These are phyloP conservation scores for Strobilomyces confusus DNA, from an alignment of 768 basidiomycete genomes.

Conservation along the genomic window DNA sequence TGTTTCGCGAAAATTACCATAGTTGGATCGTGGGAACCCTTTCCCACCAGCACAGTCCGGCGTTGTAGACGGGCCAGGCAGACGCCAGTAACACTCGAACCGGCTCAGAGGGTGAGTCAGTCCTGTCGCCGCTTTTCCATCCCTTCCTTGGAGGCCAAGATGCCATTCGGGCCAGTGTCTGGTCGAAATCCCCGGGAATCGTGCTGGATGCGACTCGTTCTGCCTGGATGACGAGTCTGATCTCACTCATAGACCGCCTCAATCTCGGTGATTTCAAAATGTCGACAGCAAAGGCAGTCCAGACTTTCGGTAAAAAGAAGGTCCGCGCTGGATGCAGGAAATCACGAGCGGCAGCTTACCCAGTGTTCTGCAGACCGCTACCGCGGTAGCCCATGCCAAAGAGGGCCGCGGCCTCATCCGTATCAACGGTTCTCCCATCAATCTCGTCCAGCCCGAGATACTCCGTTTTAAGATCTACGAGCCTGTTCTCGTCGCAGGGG, in stretches of 20 bases:
- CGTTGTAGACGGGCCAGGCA: not conserved
- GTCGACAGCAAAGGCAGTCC: constrained; percentile 84
- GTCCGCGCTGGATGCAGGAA: constrained; percentile 37
- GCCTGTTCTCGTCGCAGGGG: constrained; percentile 89
- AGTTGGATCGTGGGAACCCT: constrained; percentile 25
- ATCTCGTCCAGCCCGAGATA: constrained; percentile 92
- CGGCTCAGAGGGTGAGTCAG: constrained; percentile 39
- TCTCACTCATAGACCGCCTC: constrained; percentile 19
- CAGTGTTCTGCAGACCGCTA: constrained; percentile 69
- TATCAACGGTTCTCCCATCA: constrained; percentile 95
- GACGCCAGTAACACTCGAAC: constrained; percentile 26
- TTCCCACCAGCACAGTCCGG: not conserved
- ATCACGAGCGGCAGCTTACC: not conserved
- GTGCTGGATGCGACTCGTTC: constrained; percentile 38
- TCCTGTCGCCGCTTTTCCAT: constrained; percentile 3
- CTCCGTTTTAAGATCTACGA: constrained; percentile 98
- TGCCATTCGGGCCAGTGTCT: not conserved
- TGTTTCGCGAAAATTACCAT: constrained; percentile 11
- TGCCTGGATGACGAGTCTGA: constrained; percentile 38
- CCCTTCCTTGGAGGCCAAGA: not conserved
- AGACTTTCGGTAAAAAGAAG: constrained; percentile 99
- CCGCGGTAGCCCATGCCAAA: constrained; percentile 94
- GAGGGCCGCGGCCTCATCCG: constrained; percentile 96
- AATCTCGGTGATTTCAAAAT: constrained; percentile 42
- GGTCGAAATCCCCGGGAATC: constrained; percentile 23